Evolutionary conservation across 1,284 basidiomycete species (phyloP).

Genomic region (Trichosporon ovoides): DNA sequence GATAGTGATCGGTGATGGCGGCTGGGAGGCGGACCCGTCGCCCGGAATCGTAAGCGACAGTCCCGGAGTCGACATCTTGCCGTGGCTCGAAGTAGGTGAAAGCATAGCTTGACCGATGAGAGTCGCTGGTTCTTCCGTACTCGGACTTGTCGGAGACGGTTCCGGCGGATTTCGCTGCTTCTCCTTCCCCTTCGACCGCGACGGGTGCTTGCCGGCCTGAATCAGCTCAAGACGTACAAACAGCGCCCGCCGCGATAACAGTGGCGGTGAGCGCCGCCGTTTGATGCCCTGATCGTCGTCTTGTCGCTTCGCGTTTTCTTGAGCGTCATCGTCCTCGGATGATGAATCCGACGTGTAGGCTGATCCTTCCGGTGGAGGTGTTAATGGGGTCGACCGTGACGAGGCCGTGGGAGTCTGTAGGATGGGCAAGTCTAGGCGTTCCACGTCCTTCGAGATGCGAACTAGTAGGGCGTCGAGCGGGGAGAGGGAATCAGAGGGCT

Average conservation of each 20-base stretch:
- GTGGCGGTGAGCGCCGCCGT: conserved; percentile 2
- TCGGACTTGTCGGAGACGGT: not conserved
- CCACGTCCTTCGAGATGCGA: conserved; percentile 38
- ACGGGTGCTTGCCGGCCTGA: not conserved
- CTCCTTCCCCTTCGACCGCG: conserved; percentile 13
- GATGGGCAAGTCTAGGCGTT: conserved; percentile 35
- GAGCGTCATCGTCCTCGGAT: not conserved
- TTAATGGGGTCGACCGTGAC: conserved; percentile 25
- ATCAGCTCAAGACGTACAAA: conserved; percentile 14
- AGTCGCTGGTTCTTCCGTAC: not conserved
- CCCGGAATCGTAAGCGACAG: conserved; percentile 22
- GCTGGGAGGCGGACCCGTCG: conserved; percentile 6
- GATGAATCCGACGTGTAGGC: conserved; percentile 17
- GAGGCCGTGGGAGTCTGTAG: conserved; percentile 26
- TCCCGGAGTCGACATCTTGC: conserved; percentile 16
- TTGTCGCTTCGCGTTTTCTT: not conserved
- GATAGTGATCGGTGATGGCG: conserved; percentile 35
- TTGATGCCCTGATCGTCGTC: not conserved
- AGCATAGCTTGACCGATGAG: conserved; percentile 1
- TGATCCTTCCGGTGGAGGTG: conserved; percentile 11
- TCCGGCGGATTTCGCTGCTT: conserved; percentile 6
- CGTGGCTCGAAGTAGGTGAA: not conserved
- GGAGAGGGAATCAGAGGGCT: conserved; percentile 28
- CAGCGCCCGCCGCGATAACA: conserved; percentile 13
- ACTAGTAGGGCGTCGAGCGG: conserved; percentile 33